Base-by-base conservation (phyloP, 2,329 filamentous ascomycete species). In the Didymella pinodella region DNA sequence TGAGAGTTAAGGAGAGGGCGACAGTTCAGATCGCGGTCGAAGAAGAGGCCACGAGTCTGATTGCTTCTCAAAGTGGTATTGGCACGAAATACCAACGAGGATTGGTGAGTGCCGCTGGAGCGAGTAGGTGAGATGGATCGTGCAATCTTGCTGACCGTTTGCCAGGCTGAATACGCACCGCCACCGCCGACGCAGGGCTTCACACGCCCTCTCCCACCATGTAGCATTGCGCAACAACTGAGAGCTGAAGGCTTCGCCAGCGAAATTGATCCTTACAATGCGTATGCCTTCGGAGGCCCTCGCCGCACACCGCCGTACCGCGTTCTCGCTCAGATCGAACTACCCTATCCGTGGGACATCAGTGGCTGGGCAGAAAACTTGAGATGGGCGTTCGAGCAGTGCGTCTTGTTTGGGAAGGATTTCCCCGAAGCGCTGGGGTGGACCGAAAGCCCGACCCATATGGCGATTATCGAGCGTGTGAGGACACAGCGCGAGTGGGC, bases 281-380 rank as follows among this genome's bases (percentile, higher is more conserved):
- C 65, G 5, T 65, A 60, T 2, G 63, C 57, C 20, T 72, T 71
- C 36, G 54, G 48, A 8, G 66, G 67, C 8, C 68, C 66, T 7
- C 65, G 69, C 4, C 31, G 41, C 4, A 29, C 20, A 1, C 48
- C 64, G 4, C 69, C 66, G 11, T 73, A 62, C 51, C 69, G 68
- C 20, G 28, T 47, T 20, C 65, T 71, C 1, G 46, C 64, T 20
- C 54, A 54, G 18, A 56, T 71, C 32, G 26, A 34, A 2, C 51
- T 48, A 6, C 66, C 63, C 26, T 20, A 63, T 22, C 34, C 43
- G 38, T 48, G 49, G 28, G 70, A 72, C 25, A 31, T 60, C 16
- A 65, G 65, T 36, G 58, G 46, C 14, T 74, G 69, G 66, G 67
- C 69, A 1, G 70, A 72, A 53, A 71, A 72, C 20, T 28, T 72